A percentile compares a stretch with the other conserved stretches of the same genome.
Conservation (phyloP, 2,329 filamentous ascomycete genomes). For the Monosporascus sp. region DNA sequence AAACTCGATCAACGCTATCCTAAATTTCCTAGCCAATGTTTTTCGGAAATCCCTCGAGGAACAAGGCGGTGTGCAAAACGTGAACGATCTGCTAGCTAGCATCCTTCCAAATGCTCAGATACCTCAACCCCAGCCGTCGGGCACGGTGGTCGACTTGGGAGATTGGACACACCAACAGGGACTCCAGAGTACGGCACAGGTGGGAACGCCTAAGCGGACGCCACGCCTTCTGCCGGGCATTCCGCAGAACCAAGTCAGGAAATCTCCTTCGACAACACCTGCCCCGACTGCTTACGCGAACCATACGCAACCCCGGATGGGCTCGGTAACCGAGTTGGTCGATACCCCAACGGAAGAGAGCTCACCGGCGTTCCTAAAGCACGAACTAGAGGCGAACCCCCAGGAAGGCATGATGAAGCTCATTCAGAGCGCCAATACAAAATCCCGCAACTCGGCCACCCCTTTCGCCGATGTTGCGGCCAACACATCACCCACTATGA, state of each 20-base stretch:
- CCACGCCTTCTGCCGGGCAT: constrained; percentile 52
- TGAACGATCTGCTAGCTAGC: constrained; percentile 78
- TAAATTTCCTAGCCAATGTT: constrained; percentile 93
- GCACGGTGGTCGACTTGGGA: constrained; percentile 56
- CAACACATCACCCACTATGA: constrained; percentile 49
- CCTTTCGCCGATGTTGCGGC: constrained; percentile 54
- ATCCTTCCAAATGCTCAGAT: constrained; percentile 57
- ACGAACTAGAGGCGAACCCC: constrained; percentile 52
- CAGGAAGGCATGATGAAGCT: constrained; percentile 61
- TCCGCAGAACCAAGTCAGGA: constrained; percentile 32
- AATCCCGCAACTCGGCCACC: constrained; percentile 30
- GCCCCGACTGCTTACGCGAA: constrained; percentile 24
- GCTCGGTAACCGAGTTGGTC: constrained; percentile 56
- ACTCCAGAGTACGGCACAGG: constrained; percentile 30
- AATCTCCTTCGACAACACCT: constrained; percentile 25
- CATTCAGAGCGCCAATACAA: constrained; percentile 60
- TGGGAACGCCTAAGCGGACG: constrained; percentile 44
- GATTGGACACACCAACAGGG: constrained; percentile 49
- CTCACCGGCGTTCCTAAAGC: constrained; percentile 45
- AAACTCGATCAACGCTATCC: constrained; percentile 97
- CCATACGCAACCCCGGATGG: constrained; percentile 38
- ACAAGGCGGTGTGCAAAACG: constrained; percentile 66
- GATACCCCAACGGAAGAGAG: constrained; percentile 43
- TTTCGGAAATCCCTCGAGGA: constrained; percentile 92
- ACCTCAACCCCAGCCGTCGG: constrained; percentile 40